Conservation (phyloP, 2,329 filamentous ascomycete genomes). For the Magnaporthales sp. region DNA sequence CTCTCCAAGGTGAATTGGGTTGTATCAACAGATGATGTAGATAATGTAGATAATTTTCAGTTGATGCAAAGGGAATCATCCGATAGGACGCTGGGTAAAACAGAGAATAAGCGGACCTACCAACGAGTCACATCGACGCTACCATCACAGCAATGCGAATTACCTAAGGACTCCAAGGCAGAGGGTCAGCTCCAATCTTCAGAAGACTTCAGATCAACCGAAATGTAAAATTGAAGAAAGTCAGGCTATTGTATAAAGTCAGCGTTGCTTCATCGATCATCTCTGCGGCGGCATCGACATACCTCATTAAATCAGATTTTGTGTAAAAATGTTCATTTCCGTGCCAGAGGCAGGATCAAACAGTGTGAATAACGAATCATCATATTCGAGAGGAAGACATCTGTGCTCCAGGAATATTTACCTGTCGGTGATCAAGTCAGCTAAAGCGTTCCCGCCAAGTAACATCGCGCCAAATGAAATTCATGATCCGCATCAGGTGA, state of each 20-base stretch:
- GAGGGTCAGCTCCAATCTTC: background rate
- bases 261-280: conserved; percentile 2
- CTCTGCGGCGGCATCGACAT: conserved; percentile 12
- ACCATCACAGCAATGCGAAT: background rate
- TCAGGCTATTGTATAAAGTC: conserved; percentile 12
- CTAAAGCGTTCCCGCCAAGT: conserved; percentile 21
- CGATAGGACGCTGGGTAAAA: conserved; percentile 22
- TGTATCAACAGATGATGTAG: conserved; percentile 34
- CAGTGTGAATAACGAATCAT: conserved; percentile 54
- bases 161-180: background rate
- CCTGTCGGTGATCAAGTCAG: background rate
- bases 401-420: background rate
- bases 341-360: conserved; percentile 39
- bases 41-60: conserved; percentile 36
- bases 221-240: conserved; percentile 5
- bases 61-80: conserved; percentile 40
- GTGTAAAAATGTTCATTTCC: conserved; percentile 42
- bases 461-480: conserved; percentile 5
- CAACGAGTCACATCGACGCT: background rate
- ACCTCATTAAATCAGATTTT: conserved; percentile 47
- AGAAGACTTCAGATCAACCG: background rate
- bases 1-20: conserved; percentile 52
- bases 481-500: conserved; percentile 41
- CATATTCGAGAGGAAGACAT: conserved; percentile 22
- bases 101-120: background rate